A percentile compares a stretch with the other conserved stretches of the same genome.
phyloP scores from a whole-genome alignment of 257 asterid species.

The Penstemon barbatus region DNA sequence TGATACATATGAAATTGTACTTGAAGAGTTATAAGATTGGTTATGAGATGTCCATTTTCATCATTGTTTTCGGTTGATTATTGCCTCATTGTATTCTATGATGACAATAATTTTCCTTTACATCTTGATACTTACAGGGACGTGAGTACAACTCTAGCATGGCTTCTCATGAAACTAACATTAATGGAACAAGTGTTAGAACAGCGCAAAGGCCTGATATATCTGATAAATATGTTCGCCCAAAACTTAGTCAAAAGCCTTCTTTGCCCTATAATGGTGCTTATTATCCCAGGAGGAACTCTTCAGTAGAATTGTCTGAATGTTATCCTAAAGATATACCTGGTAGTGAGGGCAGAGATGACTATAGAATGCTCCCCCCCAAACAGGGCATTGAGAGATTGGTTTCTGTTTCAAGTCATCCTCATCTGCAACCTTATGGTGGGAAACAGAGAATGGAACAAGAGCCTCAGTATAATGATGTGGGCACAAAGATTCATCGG shows the following conservation, averaged over 20 bases:
- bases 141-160: conserved; percentile 38
- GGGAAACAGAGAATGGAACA: conserved; percentile 34
- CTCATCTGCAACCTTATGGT: conserved; percentile 31
- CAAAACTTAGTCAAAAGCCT: conserved; percentile 39
- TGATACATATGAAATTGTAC: too few relatives aligned
- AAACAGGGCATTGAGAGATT: conserved; percentile 38
- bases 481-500: conserved; percentile 32
- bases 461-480: conserved; percentile 29
- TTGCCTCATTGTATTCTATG: not conserved
- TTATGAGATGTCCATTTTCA: not conserved
- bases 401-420: conserved; percentile 37
- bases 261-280: conserved; percentile 38
- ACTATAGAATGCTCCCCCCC: conserved; percentile 38
- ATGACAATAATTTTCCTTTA: not conserved
- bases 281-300: conserved; percentile 42
- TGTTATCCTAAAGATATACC: conserved; percentile 38
- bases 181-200: conserved; percentile 42
- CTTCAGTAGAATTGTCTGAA: conserved; percentile 46
- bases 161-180: conserved; percentile 44
- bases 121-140: conserved; percentile 40
- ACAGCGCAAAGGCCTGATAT: conserved; percentile 38
- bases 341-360: conserved; percentile 42
- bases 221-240: conserved; percentile 23
- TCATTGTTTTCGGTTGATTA: not conserved
- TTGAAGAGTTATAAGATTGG: too few relatives aligned